Evolutionary conservation across 306 rosid species (phyloP).

Genomic region (Dalbergia cochinchinensis): DNA sequence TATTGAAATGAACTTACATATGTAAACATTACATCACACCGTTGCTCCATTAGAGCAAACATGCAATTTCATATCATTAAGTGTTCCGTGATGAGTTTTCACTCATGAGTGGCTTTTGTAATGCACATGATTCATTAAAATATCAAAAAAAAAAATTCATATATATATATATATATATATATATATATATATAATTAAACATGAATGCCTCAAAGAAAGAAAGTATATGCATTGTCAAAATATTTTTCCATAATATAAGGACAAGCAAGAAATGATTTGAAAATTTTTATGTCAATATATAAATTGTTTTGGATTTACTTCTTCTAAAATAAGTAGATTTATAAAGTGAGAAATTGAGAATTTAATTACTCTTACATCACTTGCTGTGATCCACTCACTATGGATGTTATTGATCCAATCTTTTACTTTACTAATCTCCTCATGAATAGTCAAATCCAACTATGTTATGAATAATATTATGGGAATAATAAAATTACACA

Average conservation of each 20-base stretch:
- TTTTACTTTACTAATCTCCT: no score
- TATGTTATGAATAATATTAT: no score
- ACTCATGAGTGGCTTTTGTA: neutral
- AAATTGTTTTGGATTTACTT: neutral
- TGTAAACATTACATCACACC: neutral
- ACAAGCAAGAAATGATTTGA: neutral
- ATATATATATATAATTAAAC: no score
- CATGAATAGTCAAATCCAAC: no score
- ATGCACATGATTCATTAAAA: neutral
- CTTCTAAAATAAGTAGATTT: no score
- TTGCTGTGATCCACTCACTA: no score
- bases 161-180: no score
- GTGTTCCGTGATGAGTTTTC: neutral
- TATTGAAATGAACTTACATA: neutral
- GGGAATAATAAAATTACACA: no score
- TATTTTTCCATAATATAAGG: neutral
- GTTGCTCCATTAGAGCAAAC: neutral
- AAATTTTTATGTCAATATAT: neutral
- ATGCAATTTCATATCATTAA: neutral
- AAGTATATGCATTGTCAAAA: neutral
- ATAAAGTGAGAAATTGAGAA: no score
- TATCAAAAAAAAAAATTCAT: no score
- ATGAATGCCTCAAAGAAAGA: neutral
- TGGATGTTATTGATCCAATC: no score
- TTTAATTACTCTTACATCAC: no score